phyloP scores from a whole-genome alignment of 768 basidiomycete genomes.

The Tremella mesenterica region DNA sequence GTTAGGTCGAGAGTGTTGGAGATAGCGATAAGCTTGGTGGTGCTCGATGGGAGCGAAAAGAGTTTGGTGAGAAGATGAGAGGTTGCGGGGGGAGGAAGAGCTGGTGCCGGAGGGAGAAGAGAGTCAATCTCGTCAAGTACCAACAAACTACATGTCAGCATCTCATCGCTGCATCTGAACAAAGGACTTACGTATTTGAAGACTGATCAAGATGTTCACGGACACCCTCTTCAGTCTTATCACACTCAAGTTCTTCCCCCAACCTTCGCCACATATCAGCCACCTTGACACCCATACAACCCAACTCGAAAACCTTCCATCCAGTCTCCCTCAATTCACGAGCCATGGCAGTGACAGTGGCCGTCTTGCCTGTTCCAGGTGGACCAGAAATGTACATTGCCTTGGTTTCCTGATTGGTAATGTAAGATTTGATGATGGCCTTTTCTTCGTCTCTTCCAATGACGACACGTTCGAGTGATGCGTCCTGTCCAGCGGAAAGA shows the following conservation, averaged over 20 bases:
- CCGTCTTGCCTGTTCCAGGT: constrained; percentile 74
- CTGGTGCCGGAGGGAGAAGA: constrained; percentile 36
- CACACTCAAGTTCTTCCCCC: constrained; percentile 32
- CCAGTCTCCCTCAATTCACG: constrained; percentile 16
- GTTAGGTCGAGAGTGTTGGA: constrained; percentile 46
- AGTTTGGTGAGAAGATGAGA: constrained; percentile 40
- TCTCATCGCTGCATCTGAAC: background rate
- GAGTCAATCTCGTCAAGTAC: constrained; percentile 46
- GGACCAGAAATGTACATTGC: constrained; percentile 74
- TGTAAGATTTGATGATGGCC: constrained; percentile 21
- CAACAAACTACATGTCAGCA: constrained; percentile 30
- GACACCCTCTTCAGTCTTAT: constrained; percentile 22
- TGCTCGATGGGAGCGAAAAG: constrained; percentile 37
- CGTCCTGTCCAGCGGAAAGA: constrained; percentile 17
- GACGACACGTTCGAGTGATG: constrained; percentile 17
- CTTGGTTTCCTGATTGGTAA: constrained; percentile 17
- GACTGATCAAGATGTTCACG: constrained; percentile 8
- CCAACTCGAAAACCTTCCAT: constrained; percentile 37
- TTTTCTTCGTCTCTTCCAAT: constrained; percentile 42
- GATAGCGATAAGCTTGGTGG: constrained; percentile 42
- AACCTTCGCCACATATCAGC: constrained; percentile 37
- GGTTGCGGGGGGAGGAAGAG: constrained; percentile 24
- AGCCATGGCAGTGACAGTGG: constrained; percentile 37
- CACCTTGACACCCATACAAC: constrained; percentile 43
- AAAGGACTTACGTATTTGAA: constrained; percentile 13